Conservation (phyloP, 176 grass and related monocot species). For the Bolboschoenus planiculmis region DNA sequence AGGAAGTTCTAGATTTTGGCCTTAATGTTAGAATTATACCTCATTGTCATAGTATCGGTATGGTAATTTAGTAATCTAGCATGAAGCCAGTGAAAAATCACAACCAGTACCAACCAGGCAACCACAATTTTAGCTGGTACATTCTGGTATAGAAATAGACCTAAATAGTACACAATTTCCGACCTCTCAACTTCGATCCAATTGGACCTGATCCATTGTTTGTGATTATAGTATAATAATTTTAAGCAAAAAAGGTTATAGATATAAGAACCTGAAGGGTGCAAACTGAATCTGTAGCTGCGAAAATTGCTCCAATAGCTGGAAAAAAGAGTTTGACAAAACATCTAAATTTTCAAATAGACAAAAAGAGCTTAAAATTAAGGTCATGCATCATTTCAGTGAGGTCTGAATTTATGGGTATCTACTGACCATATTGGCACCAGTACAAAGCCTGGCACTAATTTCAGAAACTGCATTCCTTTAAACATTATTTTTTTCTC, state of each 20-base stretch:
- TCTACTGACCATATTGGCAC: neutral
- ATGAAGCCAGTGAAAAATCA: neutral
- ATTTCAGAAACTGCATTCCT: neutral
- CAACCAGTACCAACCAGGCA: neutral
- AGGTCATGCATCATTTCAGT: conserved; percentile 1
- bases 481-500: neutral
- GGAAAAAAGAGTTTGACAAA: conserved; percentile 15
- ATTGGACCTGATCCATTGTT: neutral
- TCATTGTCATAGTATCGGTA: neutral
- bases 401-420: neutral
- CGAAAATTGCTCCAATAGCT: conserved; percentile 97
- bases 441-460: neutral
- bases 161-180: neutral
- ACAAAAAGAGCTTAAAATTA: conserved; percentile 12
- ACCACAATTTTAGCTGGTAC: neutral
- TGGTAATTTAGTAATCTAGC: conserved; percentile 1
- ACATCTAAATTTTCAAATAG: conserved; percentile 23
- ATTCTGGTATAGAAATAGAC: neutral
- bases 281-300: conserved; percentile 98
- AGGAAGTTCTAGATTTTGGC: neutral
- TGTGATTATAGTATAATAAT: neutral
- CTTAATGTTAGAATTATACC: neutral
- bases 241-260: neutral
- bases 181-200: neutral
- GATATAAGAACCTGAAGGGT: conserved; percentile 75